phyloP scores from a whole-genome alignment of 2,329 filamentous ascomycete genomes.

The Colletotrichum camelliae region DNA sequence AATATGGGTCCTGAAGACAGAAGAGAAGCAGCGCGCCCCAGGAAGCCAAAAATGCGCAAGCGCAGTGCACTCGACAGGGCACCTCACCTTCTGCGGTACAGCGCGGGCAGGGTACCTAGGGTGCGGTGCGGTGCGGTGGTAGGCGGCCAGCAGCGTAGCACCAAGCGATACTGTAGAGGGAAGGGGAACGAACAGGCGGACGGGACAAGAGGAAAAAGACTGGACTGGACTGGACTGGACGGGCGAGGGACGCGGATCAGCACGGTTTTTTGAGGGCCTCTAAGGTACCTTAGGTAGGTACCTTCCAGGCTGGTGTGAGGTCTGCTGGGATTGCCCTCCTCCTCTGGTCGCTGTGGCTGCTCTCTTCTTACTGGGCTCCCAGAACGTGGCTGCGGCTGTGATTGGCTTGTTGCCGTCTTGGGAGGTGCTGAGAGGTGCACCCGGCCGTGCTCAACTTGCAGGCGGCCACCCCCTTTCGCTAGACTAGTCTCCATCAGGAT shows the following conservation, averaged over 20 bases:
- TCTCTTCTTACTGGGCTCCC: not conserved
- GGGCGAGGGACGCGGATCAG: conserved; percentile 9
- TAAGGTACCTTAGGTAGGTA: not conserved
- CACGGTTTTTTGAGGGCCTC: conserved; percentile 4
- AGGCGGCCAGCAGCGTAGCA: conserved; percentile 16
- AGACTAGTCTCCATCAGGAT: not conserved
- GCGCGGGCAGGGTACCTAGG: too few relatives aligned
- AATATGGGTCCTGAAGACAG: conserved; percentile 32
- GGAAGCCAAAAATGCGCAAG: not conserved
- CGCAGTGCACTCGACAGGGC: not conserved
- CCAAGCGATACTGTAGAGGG: not conserved
- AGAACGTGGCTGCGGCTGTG: not conserved
- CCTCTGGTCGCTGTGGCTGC: not conserved
- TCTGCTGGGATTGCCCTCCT: not conserved
- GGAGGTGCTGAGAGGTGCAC: not conserved
- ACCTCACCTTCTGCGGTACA: not conserved
- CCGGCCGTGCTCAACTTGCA: not conserved
- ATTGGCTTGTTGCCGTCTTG: not conserved
- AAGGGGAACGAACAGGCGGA: not conserved
- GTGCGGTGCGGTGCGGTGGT: not conserved
- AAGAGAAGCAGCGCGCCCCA: conserved; percentile 17
- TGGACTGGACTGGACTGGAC: not conserved
- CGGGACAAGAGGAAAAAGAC: not conserved
- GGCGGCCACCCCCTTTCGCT: not conserved
- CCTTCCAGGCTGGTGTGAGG: not conserved